Percentiles rank a stretch among this genome's conserved stretches.
phyloP scores from a whole-genome alignment of 2,329 filamentous ascomycete species.

The Ophioceras dolichostomum region DNA sequence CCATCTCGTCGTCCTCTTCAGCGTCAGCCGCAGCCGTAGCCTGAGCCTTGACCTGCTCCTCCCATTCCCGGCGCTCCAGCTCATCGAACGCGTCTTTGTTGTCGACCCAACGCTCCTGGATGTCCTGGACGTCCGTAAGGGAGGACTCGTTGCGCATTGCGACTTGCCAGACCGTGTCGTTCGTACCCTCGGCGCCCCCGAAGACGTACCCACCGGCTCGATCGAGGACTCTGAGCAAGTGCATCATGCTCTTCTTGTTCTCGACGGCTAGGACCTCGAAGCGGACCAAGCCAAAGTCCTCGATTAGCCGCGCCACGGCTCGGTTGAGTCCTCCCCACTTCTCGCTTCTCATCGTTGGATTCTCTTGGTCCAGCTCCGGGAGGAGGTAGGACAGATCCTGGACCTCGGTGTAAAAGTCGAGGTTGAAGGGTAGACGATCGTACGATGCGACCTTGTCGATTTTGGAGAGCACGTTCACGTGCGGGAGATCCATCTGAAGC shows the following conservation, averaged over 20 bases:
- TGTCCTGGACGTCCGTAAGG: constrained; percentile 71
- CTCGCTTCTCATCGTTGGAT: constrained; percentile 51
- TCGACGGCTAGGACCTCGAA: constrained; percentile 94
- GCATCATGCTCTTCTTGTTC: constrained; percentile 95
- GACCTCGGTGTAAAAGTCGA: constrained; percentile 96
- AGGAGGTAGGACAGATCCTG: constrained; percentile 82
- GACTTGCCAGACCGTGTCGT: constrained; percentile 95
- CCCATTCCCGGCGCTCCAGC: constrained; percentile 60
- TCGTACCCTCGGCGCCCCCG: constrained; percentile 78
- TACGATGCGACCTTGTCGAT: constrained; percentile 89
- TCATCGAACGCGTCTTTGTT: constrained; percentile 79
- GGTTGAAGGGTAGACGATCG: constrained; percentile 79
- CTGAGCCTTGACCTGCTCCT: constrained; percentile 46
- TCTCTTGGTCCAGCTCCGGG: constrained; percentile 68
- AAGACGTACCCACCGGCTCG: constrained; percentile 89
- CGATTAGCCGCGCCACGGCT: constrained; percentile 75
- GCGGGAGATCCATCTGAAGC: constrained; percentile 95
- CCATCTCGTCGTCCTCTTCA: constrained; percentile 15
- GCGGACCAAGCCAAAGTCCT: constrained; percentile 77
- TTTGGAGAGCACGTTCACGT: constrained; percentile 93
- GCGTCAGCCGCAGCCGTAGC: constrained; percentile 16
- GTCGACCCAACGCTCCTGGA: constrained; percentile 95
- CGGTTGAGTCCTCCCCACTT: constrained; percentile 81
- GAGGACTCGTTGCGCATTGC: constrained; percentile 71
- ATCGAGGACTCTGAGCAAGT: constrained; percentile 77